A percentile compares a stretch with the other conserved stretches of the same genome.
These are phyloP conservation scores for Allium fistulosum DNA, from an alignment of 106 monocot species.

Conservation along the genomic window DNA sequence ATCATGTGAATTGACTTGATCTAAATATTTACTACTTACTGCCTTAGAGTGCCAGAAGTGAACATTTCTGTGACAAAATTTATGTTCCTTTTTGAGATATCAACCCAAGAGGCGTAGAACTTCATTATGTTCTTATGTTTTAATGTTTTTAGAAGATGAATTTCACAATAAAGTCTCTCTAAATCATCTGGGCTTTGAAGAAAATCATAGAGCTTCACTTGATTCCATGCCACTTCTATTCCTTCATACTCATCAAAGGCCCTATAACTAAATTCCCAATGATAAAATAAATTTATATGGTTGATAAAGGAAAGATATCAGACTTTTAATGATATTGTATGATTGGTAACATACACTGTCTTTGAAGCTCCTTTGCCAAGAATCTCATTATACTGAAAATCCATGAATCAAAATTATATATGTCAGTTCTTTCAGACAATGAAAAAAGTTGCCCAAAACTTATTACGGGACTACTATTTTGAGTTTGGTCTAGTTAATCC, in stretches of 20 bases:
- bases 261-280: constrained; percentile 36
- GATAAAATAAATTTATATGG: background rate
- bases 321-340: background rate
- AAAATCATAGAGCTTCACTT: constrained; percentile 61
- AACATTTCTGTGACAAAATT: constrained; percentile 73
- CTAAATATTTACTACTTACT: background rate
- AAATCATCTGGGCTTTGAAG: constrained; percentile 48
- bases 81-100: constrained; percentile 49
- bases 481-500: background rate
- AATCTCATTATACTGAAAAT: constrained; percentile 69
- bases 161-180: constrained; percentile 78
- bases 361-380: constrained; percentile 70
- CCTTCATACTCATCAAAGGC: constrained; percentile 70
- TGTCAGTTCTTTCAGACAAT: background rate
- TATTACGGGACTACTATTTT: background rate
- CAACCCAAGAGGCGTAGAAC: constrained; percentile 43
- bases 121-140: constrained; percentile 52
- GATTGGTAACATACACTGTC: constrained; percentile 41
- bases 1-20: background rate
- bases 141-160: constrained; percentile 75
- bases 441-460: background rate
- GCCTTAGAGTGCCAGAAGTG: constrained; percentile 16
- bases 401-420: background rate
- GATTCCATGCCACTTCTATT: constrained; percentile 82
- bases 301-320: background rate